These are phyloP conservation scores for Scheffersomyces cryptocercus DNA, from an alignment of 1,139 yeast species.

Conservation along the genomic window DNA sequence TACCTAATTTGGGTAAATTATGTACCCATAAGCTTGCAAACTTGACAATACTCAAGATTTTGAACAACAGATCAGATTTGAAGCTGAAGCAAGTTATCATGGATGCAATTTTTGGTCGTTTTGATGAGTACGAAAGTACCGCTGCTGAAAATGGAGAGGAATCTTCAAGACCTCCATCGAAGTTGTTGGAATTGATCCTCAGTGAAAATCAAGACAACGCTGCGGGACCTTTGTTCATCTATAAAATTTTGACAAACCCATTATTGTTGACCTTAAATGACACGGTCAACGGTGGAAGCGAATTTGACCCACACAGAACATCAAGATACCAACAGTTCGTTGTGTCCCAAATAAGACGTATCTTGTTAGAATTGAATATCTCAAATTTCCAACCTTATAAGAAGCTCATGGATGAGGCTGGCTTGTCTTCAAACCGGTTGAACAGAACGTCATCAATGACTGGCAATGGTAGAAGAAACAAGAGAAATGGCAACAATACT, in stretches of 20 bases:
- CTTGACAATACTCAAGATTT: constrained; percentile 75
- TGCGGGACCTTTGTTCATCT: constrained; percentile 84
- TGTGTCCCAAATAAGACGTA: constrained; percentile 58
- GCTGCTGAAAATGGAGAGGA: constrained; percentile 18
- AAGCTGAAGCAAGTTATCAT: constrained; percentile 63
- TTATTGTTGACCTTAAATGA: constrained; percentile 40
- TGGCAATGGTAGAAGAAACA: constrained; percentile 18
- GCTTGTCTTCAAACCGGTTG: constrained; percentile 50
- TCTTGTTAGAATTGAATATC: constrained; percentile 59
- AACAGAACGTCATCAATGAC: constrained; percentile 27
- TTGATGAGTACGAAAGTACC: constrained; percentile 23
- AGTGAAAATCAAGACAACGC: constrained; percentile 51
- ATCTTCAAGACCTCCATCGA: constrained; percentile 22
- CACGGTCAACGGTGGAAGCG: constrained; percentile 18
- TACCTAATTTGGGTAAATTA: constrained; percentile 62
- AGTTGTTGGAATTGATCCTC: constrained; percentile 45
- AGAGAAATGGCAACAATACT: constrained; percentile 15
- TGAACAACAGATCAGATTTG: constrained; percentile 68
- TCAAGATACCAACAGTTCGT: constrained; percentile 59
- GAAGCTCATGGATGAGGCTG: constrained; percentile 90
- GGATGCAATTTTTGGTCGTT: constrained; percentile 62
- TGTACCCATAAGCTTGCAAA: constrained; percentile 89
- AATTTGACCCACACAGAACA: constrained; percentile 15
- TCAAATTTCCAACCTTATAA: constrained; percentile 71
- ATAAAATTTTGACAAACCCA: constrained; percentile 74